phyloP scores from a whole-genome alignment of 306 rosid genomes.

The Dryas octopetala region DNA sequence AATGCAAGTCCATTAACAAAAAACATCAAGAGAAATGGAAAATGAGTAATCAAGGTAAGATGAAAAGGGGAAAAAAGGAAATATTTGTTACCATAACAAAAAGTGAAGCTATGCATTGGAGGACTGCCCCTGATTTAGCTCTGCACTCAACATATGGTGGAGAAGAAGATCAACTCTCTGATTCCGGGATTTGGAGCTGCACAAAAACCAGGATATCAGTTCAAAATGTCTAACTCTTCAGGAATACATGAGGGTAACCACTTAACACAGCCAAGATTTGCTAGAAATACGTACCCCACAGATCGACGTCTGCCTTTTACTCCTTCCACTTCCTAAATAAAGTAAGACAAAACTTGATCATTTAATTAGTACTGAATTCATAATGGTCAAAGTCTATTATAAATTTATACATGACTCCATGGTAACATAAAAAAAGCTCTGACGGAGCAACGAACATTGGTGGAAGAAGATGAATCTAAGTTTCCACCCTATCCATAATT shows the following conservation, averaged over 20 bases:
- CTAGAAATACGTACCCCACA: constrained; percentile 56
- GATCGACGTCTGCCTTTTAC: constrained; percentile 44
- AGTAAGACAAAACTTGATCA: constrained; percentile 12
- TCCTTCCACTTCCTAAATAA: constrained; percentile 50
- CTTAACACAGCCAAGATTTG: constrained; percentile 17
- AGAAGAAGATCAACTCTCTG: constrained; percentile 88
- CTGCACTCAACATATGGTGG: constrained; percentile 95
- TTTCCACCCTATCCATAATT: neutral
- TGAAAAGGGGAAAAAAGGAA: neutral
- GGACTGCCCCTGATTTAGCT: constrained; percentile 50
- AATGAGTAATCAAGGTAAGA: neutral
- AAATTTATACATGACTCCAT: neutral
- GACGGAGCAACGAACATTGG: neutral
- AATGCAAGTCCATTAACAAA: too few relatives aligned
- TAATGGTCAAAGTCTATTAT: neutral
- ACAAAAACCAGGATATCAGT: constrained; percentile 28
- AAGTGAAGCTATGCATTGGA: constrained; percentile 35
- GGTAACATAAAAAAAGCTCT: neutral
- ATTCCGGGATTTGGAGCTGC: constrained; percentile 78
- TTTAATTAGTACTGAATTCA: neutral
- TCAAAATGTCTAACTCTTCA: constrained; percentile 13
- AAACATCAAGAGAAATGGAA: too few relatives aligned
- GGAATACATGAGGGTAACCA: constrained; percentile 8
- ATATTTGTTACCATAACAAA: constrained; percentile 1
- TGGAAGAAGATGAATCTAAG: neutral